Conservation (phyloP, 257 asterid species). For the Lantana camara region DNA sequence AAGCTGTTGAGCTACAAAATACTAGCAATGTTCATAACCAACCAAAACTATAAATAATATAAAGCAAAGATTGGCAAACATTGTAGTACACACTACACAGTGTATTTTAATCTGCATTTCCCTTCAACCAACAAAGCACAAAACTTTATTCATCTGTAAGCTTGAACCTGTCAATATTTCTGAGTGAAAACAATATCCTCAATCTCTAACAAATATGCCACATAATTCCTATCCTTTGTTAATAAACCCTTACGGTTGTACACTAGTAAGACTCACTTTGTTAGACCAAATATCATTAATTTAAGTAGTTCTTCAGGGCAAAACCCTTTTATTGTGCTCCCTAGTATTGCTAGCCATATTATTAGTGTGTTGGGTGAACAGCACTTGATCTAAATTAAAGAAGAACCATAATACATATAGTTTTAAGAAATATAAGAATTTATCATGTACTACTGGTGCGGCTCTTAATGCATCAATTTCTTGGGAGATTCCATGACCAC, state of each 20-base stretch:
- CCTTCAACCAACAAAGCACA: not conserved
- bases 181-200: not conserved
- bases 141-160: conserved; percentile 5
- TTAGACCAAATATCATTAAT: not conserved
- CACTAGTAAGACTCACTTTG: not conserved
- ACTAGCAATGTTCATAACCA: not conserved
- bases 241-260: not conserved
- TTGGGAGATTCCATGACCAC: too few species aligned
- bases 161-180: not conserved
- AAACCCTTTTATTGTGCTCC: too few species aligned
- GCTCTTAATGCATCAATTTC: too few species aligned
- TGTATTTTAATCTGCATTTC: conserved; percentile 10
- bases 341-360: too few species aligned
- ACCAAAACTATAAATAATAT: not conserved
- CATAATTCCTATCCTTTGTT: conserved; percentile 4
- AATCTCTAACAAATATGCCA: not conserved
- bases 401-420: too few species aligned
- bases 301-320: too few species aligned
- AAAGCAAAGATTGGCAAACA: not conserved
- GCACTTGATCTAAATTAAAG: too few species aligned
- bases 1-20: conserved; percentile 3
- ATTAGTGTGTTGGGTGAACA: too few species aligned
- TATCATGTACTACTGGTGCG: too few species aligned
- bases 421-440: too few species aligned
- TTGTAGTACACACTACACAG: too few species aligned